Evolutionary conservation across 179 eudicot genomes (phyloP).

Genomic region (Drosera spatulata): DNA sequence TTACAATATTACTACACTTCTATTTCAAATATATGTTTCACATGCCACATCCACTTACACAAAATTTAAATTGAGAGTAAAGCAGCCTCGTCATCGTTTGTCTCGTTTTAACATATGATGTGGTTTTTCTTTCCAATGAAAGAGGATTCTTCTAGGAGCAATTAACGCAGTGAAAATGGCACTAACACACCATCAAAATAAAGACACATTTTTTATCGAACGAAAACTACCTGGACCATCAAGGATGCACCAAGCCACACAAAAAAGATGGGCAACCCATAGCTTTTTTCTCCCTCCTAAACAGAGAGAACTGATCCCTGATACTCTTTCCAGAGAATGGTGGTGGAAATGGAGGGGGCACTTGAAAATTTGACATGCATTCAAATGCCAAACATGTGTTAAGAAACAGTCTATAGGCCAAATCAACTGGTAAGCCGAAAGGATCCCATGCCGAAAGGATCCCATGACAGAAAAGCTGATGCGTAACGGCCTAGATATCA

Average conservation of each 20-base stretch:
- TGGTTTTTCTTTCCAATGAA: neutral
- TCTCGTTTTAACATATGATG: neutral
- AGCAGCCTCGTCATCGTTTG: neutral
- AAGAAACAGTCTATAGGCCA: constrained; percentile 8
- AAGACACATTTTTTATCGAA: neutral
- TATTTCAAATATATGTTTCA: neutral
- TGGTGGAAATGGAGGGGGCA: constrained; percentile 95
- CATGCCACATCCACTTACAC: no score
- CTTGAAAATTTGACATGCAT: constrained; percentile 50
- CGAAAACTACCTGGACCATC: constrained; percentile 47
- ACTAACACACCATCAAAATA: neutral
- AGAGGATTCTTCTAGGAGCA: neutral
- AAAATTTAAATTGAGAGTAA: neutral
- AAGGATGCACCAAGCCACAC: constrained; percentile 41
- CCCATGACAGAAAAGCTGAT: neutral
- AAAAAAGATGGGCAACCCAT: constrained; percentile 74
- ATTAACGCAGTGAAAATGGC: neutral
- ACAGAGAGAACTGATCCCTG: constrained; percentile 37
- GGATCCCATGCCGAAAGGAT: neutral
- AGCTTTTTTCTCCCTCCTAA: constrained; percentile 51
- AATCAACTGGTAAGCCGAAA: constrained; percentile 2
- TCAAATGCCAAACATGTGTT: constrained; percentile 20
- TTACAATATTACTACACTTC: neutral
- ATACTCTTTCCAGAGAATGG: constrained; percentile 79
- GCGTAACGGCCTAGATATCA: neutral